A percentile compares a stretch with the other conserved stretches of the same genome.
Evolutionary conservation across 202 grass and related monocot genomes (phyloP).

Genomic region (Panicum virgatum): DNA sequence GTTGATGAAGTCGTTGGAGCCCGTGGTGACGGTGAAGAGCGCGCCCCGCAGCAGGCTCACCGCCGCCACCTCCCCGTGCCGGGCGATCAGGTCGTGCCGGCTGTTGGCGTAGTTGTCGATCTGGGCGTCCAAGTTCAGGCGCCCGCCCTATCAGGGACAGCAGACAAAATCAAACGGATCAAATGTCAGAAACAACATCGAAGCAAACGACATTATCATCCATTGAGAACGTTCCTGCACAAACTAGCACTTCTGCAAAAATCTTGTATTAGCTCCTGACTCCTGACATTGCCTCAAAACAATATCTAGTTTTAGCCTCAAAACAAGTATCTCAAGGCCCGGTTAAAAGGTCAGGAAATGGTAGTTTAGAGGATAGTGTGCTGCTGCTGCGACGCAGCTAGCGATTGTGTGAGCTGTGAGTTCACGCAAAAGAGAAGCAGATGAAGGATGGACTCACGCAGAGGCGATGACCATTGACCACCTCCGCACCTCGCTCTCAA

Average conservation of each 20-base stretch:
- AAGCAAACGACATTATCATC: neutral
- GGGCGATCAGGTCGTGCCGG: constrained; percentile 62
- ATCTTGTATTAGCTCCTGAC: no score
- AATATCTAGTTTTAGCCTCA: no score
- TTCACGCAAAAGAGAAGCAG: constrained; percentile 6
- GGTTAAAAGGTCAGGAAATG: no score
- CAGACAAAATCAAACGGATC: neutral
- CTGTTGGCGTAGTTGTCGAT: constrained; percentile 74
- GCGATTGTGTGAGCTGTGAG: neutral
- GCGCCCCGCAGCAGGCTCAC: constrained; percentile 51
- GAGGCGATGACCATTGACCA: constrained; percentile 21
- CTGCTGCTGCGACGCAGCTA: neutral
- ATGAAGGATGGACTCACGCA: neutral
- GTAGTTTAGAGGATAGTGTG: no score
- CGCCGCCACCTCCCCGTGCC: constrained; percentile 46
- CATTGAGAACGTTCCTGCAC: neutral
- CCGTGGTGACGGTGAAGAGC: constrained; percentile 72
- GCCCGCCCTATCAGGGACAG: constrained; percentile 49
- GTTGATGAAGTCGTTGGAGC: constrained; percentile 93
- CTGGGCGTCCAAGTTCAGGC: constrained; percentile 75
- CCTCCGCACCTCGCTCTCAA: no score
- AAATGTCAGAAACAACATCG: neutral
- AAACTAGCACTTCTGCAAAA: no score
- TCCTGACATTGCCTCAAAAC: no score
- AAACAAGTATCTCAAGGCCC: no score